These are phyloP conservation scores for Lactarius tabidus DNA, from an alignment of 768 basidiomycete species.

Conservation along the genomic window DNA sequence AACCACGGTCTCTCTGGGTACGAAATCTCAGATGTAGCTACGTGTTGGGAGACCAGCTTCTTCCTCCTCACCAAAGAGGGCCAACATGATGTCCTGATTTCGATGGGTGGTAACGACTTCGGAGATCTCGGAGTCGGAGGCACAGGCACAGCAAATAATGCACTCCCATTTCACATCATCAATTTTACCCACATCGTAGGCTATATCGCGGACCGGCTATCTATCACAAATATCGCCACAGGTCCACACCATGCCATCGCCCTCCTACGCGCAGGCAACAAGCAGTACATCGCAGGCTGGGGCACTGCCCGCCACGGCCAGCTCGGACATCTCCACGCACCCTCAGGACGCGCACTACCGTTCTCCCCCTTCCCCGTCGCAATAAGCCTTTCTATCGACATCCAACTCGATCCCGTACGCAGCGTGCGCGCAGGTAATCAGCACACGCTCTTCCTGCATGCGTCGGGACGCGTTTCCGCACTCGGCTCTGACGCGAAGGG, in stretches of 20 bases:
- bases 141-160: constrained; percentile 16
- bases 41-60: constrained; percentile 84
- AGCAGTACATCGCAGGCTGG: constrained; percentile 62
- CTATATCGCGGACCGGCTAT: constrained; percentile 19
- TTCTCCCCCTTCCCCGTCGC: constrained; percentile 34
- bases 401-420: constrained; percentile 24
- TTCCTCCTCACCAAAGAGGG: constrained; percentile 49
- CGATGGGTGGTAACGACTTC: constrained; percentile 84
- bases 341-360: constrained; percentile 28
- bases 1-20: constrained; percentile 40
- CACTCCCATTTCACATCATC: constrained; percentile 39
- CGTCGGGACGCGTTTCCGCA: constrained; percentile 44
- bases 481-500: constrained; percentile 72
- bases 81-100: constrained; percentile 53
- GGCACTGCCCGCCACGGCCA: constrained; percentile 84
- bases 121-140: constrained; percentile 68
- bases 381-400: constrained; percentile 33
- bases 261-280: constrained; percentile 34
- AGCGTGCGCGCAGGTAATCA: constrained; percentile 47
- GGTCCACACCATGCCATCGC: constrained; percentile 73
- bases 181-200: constrained; percentile 34
- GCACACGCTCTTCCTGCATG: constrained; percentile 44
- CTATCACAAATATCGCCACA: constrained; percentile 47
- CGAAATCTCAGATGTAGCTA: constrained; percentile 47
- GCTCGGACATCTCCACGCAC: constrained; percentile 45